These are phyloP conservation scores for Fragaria iinumae DNA, from an alignment of 306 rosid genomes.

Conservation along the genomic window DNA sequence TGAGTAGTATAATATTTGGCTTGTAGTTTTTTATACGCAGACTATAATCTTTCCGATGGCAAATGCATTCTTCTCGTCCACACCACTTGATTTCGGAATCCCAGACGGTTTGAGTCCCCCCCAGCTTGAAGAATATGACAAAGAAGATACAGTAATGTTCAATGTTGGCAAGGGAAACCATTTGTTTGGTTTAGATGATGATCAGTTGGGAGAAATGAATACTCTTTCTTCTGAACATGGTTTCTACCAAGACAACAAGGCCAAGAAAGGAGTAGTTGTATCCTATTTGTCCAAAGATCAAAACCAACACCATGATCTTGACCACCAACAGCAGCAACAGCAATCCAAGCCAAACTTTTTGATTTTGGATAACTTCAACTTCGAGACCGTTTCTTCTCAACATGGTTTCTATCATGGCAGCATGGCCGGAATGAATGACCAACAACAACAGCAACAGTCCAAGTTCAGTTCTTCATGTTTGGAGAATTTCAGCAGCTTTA, in stretches of 20 bases:
- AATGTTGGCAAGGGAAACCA: constrained; percentile 13
- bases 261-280: constrained; percentile 1
- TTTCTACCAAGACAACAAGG: constrained; percentile 9
- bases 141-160: not conserved
- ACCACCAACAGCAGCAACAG: constrained; percentile 24
- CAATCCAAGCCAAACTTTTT: constrained; percentile 22
- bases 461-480: constrained; percentile 18
- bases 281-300: constrained; percentile 26
- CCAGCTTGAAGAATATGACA: constrained; percentile 24
- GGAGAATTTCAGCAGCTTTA: constrained; percentile 35
- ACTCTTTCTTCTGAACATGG: constrained; percentile 11
- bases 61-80: constrained; percentile 28
- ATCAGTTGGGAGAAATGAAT: constrained; percentile 23
- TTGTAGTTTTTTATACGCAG: not conserved
- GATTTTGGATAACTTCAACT: constrained; percentile 35
- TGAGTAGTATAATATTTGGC: not conserved
- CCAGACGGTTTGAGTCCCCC: constrained; percentile 25
- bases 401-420: constrained; percentile 4
- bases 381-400: constrained; percentile 19
- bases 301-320: not conserved
- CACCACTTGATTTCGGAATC: constrained; percentile 40
- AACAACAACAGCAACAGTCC: constrained; percentile 25
- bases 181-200: constrained; percentile 30
- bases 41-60: constrained; percentile 22
- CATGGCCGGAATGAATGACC: constrained; percentile 14